Conservation (phyloP, 495 filamentous ascomycete genomes). For the Jackrogersella multiformis region DNA sequence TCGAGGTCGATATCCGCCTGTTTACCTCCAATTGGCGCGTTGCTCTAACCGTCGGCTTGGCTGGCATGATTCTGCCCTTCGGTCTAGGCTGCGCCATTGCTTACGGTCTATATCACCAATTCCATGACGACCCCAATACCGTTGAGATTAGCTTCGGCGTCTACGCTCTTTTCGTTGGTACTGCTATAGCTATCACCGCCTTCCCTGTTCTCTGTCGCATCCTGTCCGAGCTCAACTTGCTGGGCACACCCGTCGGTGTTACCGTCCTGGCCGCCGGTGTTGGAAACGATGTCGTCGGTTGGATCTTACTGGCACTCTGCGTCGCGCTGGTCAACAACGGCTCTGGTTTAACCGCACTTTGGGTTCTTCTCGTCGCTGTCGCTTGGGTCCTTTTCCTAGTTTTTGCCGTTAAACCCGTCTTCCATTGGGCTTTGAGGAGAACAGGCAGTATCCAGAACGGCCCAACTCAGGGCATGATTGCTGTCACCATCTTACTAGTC, state of each 20-base stretch:
- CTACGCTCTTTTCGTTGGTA: conserved; percentile 92
- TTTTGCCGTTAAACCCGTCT: conserved; percentile 77
- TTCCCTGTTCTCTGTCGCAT: conserved; percentile 97
- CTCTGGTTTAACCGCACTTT: conserved; percentile 85
- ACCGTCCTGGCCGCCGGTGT: conserved; percentile 94
- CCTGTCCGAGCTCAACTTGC: conserved; percentile 88
- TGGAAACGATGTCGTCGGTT: conserved; percentile 94
- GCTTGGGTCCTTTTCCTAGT: conserved; percentile 82
- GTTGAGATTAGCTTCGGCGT: conserved; percentile 78
- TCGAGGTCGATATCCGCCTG: conserved; percentile 92
- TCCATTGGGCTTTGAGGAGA: conserved; percentile 76
- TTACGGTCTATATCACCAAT: conserved; percentile 85
- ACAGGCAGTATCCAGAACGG: conserved; percentile 88
- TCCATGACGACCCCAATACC: conserved; percentile 69
- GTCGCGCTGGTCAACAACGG: conserved; percentile 93
- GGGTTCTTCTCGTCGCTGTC: conserved; percentile 78
- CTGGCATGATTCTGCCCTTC: conserved; percentile 87
- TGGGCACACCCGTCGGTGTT: conserved; percentile 84
- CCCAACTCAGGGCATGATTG: conserved; percentile 86
- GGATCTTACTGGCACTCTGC: conserved; percentile 93
- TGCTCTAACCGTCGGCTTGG: conserved; percentile 81
- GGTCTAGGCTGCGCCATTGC: conserved; percentile 77
- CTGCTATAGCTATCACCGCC: conserved; percentile 94
- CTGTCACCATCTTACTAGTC: conserved; percentile 80
- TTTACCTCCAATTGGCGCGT: conserved; percentile 87